phyloP scores from a whole-genome alignment of 352 stramenopile species.

The Phytophthora foliorum region DNA sequence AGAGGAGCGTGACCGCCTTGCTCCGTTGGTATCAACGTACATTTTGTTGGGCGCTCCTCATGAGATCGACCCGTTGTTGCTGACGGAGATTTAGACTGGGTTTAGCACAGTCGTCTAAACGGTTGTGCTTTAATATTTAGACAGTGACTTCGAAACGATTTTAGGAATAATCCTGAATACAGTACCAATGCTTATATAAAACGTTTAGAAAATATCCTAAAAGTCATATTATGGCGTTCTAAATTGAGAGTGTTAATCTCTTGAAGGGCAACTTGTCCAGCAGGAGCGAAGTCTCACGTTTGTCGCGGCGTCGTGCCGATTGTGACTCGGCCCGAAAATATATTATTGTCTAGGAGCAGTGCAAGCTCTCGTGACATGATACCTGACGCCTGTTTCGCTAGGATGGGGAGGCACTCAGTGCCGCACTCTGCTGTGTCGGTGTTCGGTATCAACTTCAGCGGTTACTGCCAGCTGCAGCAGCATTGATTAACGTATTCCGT shows the following conservation, averaged over 20 bases:
- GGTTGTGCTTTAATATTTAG: no score
- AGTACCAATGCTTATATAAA: no score
- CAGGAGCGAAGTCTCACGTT: neutral
- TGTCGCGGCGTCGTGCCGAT: neutral
- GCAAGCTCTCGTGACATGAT: neutral
- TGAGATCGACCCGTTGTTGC: conserved; percentile 15
- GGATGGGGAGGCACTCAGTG: neutral
- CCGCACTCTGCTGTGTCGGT: neutral
- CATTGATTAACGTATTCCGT: no score
- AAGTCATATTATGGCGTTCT: no score
- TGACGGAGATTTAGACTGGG: no score
- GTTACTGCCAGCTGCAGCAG: no score
- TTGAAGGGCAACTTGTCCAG: no score
- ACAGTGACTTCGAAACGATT: no score
- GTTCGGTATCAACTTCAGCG: neutral
- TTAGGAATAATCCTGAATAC: no score
- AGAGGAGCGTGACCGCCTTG: neutral
- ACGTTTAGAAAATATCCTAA: no score
- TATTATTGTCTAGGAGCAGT: neutral
- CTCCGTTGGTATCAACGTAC: conserved; percentile 2
- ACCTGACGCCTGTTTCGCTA: neutral
- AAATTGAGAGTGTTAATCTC: no score
- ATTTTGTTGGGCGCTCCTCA: conserved; percentile 2
- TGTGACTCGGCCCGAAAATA: neutral
- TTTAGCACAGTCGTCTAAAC: no score